Conservation (phyloP, 306 rosid genomes). For the Fragaria vesca region DNA sequence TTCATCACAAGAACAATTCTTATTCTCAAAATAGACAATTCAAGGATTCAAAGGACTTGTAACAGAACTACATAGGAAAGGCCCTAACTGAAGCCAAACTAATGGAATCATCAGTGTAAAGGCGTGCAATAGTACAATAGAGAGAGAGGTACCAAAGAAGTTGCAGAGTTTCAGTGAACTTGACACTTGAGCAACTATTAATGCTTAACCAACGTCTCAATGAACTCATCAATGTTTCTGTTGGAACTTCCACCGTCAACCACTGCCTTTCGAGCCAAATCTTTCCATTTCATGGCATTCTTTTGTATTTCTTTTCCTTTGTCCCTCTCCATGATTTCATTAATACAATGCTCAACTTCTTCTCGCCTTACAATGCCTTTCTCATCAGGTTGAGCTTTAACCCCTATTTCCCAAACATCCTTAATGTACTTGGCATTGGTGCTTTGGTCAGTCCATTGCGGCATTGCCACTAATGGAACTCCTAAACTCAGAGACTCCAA, state of each 20-base stretch:
- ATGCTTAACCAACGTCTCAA: not conserved
- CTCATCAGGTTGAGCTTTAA: not conserved
- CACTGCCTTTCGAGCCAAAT: not conserved
- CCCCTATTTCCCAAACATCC: slow-evolving; percentile 6
- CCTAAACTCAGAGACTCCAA: slow-evolving; percentile 1
- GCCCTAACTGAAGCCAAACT: not conserved
- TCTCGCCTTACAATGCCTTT: slow-evolving; percentile 3
- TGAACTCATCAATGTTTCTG: slow-evolving; percentile 2
- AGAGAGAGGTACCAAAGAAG: not conserved
- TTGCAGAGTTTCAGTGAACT: not conserved
- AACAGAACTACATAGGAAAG: not conserved
- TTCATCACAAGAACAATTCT: not conserved
- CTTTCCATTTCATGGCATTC: not conserved
- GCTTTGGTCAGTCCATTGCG: slow-evolving; percentile 3
- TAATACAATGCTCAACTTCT: not conserved
- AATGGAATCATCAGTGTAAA: not conserved
- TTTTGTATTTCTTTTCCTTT: not conserved
- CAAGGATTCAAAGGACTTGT: not conserved
- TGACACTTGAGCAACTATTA: not conserved
- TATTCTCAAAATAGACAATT: no score
- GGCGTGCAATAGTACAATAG: not conserved
- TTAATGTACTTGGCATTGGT: slow-evolving; percentile 1
- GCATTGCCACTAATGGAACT: slow-evolving; percentile 8
- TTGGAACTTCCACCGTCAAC: not conserved
- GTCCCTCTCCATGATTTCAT: not conserved